Conservation (phyloP, 2,329 filamentous ascomycete species). For the Monosporascus sp. region DNA sequence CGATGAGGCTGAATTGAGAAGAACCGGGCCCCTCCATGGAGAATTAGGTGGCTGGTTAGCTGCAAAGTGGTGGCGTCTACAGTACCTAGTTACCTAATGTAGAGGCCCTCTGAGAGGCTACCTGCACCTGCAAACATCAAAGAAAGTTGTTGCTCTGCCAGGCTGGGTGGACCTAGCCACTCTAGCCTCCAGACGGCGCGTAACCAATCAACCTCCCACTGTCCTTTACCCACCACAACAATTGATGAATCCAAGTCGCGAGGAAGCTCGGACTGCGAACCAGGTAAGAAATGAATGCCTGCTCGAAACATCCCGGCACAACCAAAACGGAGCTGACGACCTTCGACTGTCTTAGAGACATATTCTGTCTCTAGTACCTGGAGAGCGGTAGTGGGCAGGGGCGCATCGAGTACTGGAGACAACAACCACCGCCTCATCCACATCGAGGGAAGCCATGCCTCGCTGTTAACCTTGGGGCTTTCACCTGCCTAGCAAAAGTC, state of each 20-base stretch:
- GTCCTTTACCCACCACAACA: neutral
- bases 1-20: constrained; percentile 5
- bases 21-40: too few species aligned
- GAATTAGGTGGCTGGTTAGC: too few species aligned
- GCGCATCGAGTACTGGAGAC: neutral
- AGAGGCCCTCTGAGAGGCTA: neutral
- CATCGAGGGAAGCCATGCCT: neutral
- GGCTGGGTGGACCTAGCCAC: neutral
- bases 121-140: neutral
- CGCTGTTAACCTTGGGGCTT: neutral
- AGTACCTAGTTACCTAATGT: neutral
- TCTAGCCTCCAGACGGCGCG: neutral
- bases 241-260: neutral
- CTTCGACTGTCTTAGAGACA: neutral
- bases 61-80: neutral
- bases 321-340: neutral
- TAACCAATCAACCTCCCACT: neutral
- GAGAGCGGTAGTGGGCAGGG: neutral
- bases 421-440: neutral
- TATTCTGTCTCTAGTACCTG: neutral
- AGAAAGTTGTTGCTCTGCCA: neutral
- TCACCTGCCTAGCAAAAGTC: neutral
- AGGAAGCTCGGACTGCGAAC: neutral
- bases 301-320: neutral
- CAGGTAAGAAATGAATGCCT: neutral